Base-by-base conservation (phyloP, 2,329 filamentous ascomycete genomes). In the Arthrocladium fulminans region DNA sequence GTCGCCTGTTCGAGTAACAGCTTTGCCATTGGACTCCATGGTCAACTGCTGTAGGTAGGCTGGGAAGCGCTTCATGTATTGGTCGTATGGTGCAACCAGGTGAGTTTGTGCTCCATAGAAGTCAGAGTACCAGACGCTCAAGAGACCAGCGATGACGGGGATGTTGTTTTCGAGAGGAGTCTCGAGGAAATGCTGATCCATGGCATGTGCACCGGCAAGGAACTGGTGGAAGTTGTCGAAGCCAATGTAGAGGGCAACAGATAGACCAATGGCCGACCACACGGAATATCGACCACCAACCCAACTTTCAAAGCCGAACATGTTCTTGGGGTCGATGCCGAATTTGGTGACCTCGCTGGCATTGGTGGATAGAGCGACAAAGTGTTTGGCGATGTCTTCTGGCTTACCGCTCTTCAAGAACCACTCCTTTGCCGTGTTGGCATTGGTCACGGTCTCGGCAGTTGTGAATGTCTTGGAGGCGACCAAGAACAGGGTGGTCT, bases 401-500 rank as follows among this genome's bases (percentile, higher is more conserved):
- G 94, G 84, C 81, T 81, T 92, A 72, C 77, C 84, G 68, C 66
- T 81, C 72, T 94, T 77, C 59, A 97, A 78, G 81, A 98, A 98
- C 92, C 92, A 98, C 45, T 77, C 71, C 80, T 98, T 98, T 55
- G 92, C 92, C 24, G 87, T 88, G 76, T 94, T 96, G 69, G 92
- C 92, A 67, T 98, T 98, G 61, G 90, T 97, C 52, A 78, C 84
- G 42, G 92, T 98, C 79, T 98, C 92, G 51, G 92, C 92, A 8
- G 92, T 98, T 55, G 92, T 98, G 72, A 98, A 98, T 55, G 92
- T 98, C 83, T 98, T 98, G 70, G 90, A 97, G 49, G 92, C 92
- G 60, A 98, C 81, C 60, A 98, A 79, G 83, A 98, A 97, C 56
- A 98, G 84, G n/a, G 92, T 96, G 41, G 90, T 96, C 75, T 98